These are phyloP conservation scores for Alternaria panax DNA, from an alignment of 2,329 filamentous ascomycete species.

Conservation along the genomic window DNA sequence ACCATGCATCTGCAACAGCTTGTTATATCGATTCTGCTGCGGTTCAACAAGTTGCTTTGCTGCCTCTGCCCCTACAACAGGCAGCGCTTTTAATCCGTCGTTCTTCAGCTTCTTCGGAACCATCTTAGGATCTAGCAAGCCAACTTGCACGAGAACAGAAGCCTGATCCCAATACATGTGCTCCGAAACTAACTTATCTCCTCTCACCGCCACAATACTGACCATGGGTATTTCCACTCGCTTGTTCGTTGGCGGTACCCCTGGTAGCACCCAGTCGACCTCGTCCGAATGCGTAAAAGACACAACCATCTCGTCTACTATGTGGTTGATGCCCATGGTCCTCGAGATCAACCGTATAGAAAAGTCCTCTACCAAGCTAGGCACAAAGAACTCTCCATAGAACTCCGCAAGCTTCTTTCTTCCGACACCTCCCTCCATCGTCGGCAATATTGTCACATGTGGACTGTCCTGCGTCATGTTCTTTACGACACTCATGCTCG, in stretches of 20 bases:
- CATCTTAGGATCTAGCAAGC: slow-evolving; percentile 62
- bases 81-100: slow-evolving; percentile 51
- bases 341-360: slow-evolving; percentile 62
- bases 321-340: slow-evolving; percentile 63
- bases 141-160: slow-evolving; percentile 63
- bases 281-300: slow-evolving; percentile 64
- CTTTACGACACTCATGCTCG: slow-evolving; percentile 40
- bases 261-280: slow-evolving; percentile 66
- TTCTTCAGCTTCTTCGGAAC: slow-evolving; percentile 55
- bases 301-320: slow-evolving; percentile 67
- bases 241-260: slow-evolving; percentile 63
- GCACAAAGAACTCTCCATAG: slow-evolving; percentile 65
- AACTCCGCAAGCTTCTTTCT: slow-evolving; percentile 56
- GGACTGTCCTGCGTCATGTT: slow-evolving; percentile 45
- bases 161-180: slow-evolving; percentile 69
- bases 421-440: slow-evolving; percentile 55
- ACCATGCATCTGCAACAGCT: slow-evolving; percentile 46
- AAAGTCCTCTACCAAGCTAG: slow-evolving; percentile 61
- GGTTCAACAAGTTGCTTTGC: slow-evolving; percentile 53
- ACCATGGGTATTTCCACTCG: slow-evolving; percentile 64
- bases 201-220: slow-evolving; percentile 62
- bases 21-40: slow-evolving; percentile 51
- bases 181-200: slow-evolving; percentile 62
- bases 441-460: slow-evolving; percentile 52
- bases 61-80: slow-evolving; percentile 52